Conservation (phyloP, 305 asterid genomes). For the Ilex paraguariensis region DNA sequence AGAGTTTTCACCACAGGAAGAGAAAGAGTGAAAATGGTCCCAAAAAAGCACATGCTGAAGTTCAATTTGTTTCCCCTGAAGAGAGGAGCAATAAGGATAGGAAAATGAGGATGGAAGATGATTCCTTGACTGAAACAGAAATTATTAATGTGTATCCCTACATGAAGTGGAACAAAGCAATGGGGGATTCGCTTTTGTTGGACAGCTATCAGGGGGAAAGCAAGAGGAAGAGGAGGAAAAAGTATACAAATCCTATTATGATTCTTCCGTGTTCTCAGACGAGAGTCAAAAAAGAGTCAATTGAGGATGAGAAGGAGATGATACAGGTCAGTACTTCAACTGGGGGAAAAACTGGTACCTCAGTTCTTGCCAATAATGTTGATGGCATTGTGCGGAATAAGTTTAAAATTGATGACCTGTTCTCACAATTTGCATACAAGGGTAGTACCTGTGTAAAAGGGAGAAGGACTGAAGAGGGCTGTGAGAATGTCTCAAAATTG, state of each 20-base stretch:
- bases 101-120: too few species aligned
- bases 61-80: conserved; percentile 32
- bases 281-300: background rate
- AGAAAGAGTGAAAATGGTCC: conserved; percentile 1
- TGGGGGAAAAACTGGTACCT: conserved; percentile 2
- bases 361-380: conserved; percentile 6
- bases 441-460: conserved; percentile 15
- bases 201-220: too few species aligned
- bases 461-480: background rate
- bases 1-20: background rate
- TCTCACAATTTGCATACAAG: conserved; percentile 31
- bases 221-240: too few species aligned
- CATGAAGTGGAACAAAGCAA: too few species aligned
- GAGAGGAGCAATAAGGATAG: too few species aligned
- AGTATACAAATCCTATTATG: too few species aligned
- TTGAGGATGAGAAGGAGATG: background rate
- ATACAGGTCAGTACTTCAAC: background rate
- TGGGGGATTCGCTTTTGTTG: too few species aligned
- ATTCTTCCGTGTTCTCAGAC: background rate
- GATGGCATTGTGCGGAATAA: conserved; percentile 10
- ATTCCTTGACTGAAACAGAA: too few species aligned
- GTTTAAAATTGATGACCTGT: conserved; percentile 30
- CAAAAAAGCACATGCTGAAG: conserved; percentile 9
- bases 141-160: background rate
- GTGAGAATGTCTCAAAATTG: conserved; percentile 5